Conservation (phyloP, 2,329 filamentous ascomycete genomes). For the Ascocoryne sarcoides region DNA sequence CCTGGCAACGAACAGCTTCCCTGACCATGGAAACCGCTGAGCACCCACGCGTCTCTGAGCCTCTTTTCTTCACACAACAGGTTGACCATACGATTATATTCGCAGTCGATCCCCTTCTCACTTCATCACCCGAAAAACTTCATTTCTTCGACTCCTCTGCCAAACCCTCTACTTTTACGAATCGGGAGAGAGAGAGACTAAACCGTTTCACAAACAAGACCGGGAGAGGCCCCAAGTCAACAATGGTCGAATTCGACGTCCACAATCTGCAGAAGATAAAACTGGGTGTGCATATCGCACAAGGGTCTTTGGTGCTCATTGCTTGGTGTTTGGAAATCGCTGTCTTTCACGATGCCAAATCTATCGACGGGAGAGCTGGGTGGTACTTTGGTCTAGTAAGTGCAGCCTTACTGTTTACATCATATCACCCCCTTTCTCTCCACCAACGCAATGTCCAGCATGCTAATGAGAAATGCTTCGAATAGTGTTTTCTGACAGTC, state of each 20-base stretch:
- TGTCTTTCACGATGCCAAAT: conserved; percentile 43
- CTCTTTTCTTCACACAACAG: neutral
- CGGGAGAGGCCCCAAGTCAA: too few relatives aligned
- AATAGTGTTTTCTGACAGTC: conserved; percentile 54
- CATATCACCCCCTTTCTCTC: too few relatives aligned
- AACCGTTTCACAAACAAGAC: too few relatives aligned
- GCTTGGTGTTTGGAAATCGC: conserved; percentile 52
- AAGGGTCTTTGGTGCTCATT: conserved; percentile 46
- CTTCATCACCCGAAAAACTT: too few relatives aligned
- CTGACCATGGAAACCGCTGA: neutral
- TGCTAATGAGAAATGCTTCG: too few relatives aligned
- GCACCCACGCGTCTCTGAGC: neutral
- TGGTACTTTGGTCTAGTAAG: conserved; percentile 58
- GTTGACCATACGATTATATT: neutral
- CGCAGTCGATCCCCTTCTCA: too few relatives aligned
- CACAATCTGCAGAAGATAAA: conserved; percentile 35
- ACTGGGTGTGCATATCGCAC: conserved; percentile 46
- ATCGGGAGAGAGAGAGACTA: too few relatives aligned
- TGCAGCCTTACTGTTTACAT: neutral
- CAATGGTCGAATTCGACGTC: conserved; percentile 24
- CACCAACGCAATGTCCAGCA: too few relatives aligned
- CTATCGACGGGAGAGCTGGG: conserved; percentile 48
- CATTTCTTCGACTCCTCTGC: too few relatives aligned
- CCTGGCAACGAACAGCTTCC: neutral
- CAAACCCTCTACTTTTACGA: too few relatives aligned